These are phyloP conservation scores for Globisporangium carolinianum DNA, from an alignment of 352 stramenopile species.

Conservation along the genomic window DNA sequence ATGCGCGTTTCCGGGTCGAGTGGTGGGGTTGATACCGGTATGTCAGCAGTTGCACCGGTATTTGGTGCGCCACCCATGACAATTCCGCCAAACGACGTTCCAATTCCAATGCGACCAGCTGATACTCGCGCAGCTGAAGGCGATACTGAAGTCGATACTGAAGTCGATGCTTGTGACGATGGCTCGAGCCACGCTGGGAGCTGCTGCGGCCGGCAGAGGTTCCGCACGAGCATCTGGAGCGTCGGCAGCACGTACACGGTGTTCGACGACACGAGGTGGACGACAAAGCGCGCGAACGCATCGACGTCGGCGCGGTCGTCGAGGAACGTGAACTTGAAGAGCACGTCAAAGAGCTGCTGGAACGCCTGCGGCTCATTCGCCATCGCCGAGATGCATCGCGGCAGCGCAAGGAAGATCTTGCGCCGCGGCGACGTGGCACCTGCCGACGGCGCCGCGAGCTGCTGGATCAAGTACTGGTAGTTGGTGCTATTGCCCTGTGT, in stretches of 20 bases:
- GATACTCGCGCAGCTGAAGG: not conserved
- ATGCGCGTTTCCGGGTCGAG: slow-evolving; percentile 48
- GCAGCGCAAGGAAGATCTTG: slow-evolving; percentile 69
- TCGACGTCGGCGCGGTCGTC: slow-evolving; percentile 45
- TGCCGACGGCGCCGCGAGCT: slow-evolving; percentile 35
- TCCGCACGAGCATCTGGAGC: slow-evolving; percentile 81
- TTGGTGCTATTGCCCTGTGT: slow-evolving; percentile 67
- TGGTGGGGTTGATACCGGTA: not conserved
- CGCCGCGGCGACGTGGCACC: slow-evolving; percentile 37
- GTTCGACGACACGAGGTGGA: slow-evolving; percentile 79
- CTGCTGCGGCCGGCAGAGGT: slow-evolving; percentile 48
- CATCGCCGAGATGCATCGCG: slow-evolving; percentile 70
- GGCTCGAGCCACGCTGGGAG: slow-evolving; percentile 29
- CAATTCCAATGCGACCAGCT: slow-evolving; percentile 28
- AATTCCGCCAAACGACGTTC: slow-evolving; percentile 30
- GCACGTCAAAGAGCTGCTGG: slow-evolving; percentile 58
- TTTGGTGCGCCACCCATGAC: slow-evolving; percentile 3
- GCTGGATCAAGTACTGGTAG: slow-evolving; percentile 71
- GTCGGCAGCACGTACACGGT: slow-evolving; percentile 75
- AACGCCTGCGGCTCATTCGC: slow-evolving; percentile 66
- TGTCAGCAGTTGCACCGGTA: no score
- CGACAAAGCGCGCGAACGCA: slow-evolving; percentile 64
- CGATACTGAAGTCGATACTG: no score
- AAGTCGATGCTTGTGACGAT: not conserved
- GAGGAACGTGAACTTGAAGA: slow-evolving; percentile 80